phyloP scores from a whole-genome alignment of 108 stramenopile species.

The Conticribra guillardii region DNA sequence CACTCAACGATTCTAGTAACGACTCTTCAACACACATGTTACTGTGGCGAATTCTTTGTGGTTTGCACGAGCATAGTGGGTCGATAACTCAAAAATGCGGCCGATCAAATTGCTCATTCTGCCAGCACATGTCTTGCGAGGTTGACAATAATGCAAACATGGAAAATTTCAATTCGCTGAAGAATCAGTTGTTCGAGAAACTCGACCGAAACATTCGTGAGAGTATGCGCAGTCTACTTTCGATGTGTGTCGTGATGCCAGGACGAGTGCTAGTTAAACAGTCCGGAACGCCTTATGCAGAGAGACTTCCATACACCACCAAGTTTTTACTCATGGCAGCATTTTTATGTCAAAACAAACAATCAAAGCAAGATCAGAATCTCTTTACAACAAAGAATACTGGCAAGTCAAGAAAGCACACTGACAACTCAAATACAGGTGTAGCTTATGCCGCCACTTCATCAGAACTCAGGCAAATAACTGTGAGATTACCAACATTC shows the following conservation, averaged over 20 bases:
- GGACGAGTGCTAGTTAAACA: constrained; percentile 23
- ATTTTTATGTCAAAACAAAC: constrained; percentile 78
- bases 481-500: constrained; percentile 42
- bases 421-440: constrained; percentile 38
- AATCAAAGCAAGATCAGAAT: constrained; percentile 57
- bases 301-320: constrained; percentile 55
- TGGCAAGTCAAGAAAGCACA: constrained; percentile 45
- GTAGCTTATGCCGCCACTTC: constrained; percentile 52
- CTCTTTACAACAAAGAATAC: constrained; percentile 65
- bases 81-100: background rate
- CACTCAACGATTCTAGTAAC: constrained; percentile 18
- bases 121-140: constrained; percentile 2
- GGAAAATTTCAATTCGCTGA: constrained; percentile 12
- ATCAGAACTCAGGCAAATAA: constrained; percentile 48
- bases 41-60: constrained; percentile 18
- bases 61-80: background rate
- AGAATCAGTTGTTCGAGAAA: constrained; percentile 25
- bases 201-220: constrained; percentile 41
- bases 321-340: constrained; percentile 71
- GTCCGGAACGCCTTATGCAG: constrained; percentile 17
- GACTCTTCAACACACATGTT: constrained; percentile 8
- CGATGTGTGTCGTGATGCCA: constrained; percentile 41
- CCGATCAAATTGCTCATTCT: constrained; percentile 18
- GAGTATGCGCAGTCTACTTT: constrained; percentile 31
- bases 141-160: background rate